Base-by-base conservation (phyloP, 129 eudicot genomes). In the Calendula officinalis region DNA sequence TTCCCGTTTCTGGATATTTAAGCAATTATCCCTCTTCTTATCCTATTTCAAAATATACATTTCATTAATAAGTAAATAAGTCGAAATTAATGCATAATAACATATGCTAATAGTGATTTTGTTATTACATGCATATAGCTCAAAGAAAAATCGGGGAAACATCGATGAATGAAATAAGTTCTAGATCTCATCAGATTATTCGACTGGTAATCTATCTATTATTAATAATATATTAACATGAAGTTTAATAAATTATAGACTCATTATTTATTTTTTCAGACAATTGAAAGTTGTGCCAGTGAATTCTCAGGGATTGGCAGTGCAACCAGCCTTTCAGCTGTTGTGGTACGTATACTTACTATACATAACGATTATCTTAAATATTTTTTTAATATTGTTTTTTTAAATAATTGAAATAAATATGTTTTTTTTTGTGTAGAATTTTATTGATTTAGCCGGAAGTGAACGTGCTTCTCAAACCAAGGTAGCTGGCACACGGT, bases 131-230 rank as follows among this genome's bases (percentile, higher is more conserved):
- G 61, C 39, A 58, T 81, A 67, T 76, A 94, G 99, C 99, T 72
- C 87, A 94, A 80, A 83, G 99, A 72, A 86, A 78, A 70, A 86
- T 77, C 17, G 97, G 96, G 47, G 99, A 94, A 79, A 94, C 99
- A 53, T 58, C 92, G 42, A 64, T 88, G 38, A 94, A 94, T 44
- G 97, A 88, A 73, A 47, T 75, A 68, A 94, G 99, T 75, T 88
- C 99, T 3, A 86, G 99, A 72, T 94, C 99, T 76, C 99, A 94
- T 70, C 99, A 94, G 65, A 94, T 94, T 48, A 76, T 94, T 14
- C 86, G 97, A 62, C 82, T 94, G 92, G 99, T 94, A 88, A 51
- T 32, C 41, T 42, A 32, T 61, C 52, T 34, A 63, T 12, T 41
- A 50, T 34, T 42, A 47, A 73, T 30, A 67, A 46, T 46, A 27